These are phyloP conservation scores for Fusarium brachygibbosum DNA, from an alignment of 2,329 filamentous ascomycete species.

Conservation along the genomic window DNA sequence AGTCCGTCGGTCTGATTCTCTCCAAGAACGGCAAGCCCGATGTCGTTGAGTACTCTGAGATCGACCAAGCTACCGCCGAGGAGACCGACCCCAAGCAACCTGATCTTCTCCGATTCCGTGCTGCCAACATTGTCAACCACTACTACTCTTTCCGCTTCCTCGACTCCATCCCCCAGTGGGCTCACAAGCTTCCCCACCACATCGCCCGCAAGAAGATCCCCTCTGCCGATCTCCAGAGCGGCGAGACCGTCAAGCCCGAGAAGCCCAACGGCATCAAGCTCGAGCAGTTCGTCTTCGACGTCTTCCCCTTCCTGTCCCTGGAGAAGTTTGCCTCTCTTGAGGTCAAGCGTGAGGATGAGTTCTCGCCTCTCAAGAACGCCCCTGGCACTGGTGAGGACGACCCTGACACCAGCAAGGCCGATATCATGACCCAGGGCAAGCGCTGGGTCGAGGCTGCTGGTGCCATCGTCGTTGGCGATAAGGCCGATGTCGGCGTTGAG, in stretches of 20 bases:
- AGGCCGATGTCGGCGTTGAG: constrained; percentile 80
- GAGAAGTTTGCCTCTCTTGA: constrained; percentile 95
- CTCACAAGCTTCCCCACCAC: constrained; percentile 90
- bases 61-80: constrained; percentile 88
- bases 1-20: constrained; percentile 94
- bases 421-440: constrained; percentile 91
- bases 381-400: constrained; percentile 90
- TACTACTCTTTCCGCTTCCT: constrained; percentile 98
- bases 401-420: constrained; percentile 89
- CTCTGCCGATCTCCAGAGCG: constrained; percentile 79
- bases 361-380: constrained; percentile 95
- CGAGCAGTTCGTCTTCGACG: constrained; percentile 99
- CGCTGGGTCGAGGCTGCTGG: constrained; percentile 88
- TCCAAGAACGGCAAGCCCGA: constrained; percentile 96
- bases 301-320: constrained; percentile 89
- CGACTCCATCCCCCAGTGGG: constrained; percentile 89
- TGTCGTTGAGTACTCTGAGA: constrained; percentile 99
- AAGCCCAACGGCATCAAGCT: constrained; percentile 99
- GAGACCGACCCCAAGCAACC: constrained; percentile 86
- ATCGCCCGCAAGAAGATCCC: constrained; percentile 99
- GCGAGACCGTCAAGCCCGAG: constrained; percentile 87
- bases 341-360: constrained; percentile 96
- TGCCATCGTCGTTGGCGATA: constrained; percentile 76
- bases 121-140: constrained; percentile 99
- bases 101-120: constrained; percentile 91